Evolutionary conservation across 164 flowering plant species (phyloP), one percentile per base, ranked within the genome.

Genomic region (Tetrastigma voinierianum): DNA sequence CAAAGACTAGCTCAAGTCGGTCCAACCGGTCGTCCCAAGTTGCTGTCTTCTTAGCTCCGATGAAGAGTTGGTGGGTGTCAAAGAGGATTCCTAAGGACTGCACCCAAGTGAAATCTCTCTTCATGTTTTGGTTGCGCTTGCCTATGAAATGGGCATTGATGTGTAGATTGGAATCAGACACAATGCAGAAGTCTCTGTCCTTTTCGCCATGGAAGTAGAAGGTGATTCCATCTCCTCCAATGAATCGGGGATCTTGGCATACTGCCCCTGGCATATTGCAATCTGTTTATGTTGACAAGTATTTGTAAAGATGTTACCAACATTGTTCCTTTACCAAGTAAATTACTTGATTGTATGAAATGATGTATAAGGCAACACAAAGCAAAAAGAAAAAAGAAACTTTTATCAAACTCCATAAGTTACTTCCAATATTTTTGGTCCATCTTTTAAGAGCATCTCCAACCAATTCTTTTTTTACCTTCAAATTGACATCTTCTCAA

Each of bases 91-190:
- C 85, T 4, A 86, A 18, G 57, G 90, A 77, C 62, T 81, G 85
- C 24, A 86, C 85, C 90, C 90, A 86, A 23, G 88, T 86, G 81
- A 86, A 86, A 74, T 86, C 90, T 12, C 90, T 65, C 16, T 69
- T 67, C 85, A 84, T 74, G 76, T 76, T 66, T 0, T 44, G 25
- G 67, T 74, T 76, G 2, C 85, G 52, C 18, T 62, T 69, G 17
- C 86, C 84, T 20, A 85, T 81, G 84, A 85, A 81, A 69, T 82
- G 87, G n/a, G 73, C 85, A 18, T 83, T 85, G 70, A 85, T 85
- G 80, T 85, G 89, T 51, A 85, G 74, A 74, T 81, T 80, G 14
- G 82, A 23, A 51, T 84, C 86, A 49, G 84, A 56, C 8, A 83
- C 75, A 0, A 83, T 67, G 71, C 85, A 83, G 47, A 83, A 83